Percentiles rank a stretch among this genome's conserved stretches.
phyloP scores from a whole-genome alignment of 2,329 filamentous ascomycete genomes.

The Fusarium devonianum region DNA sequence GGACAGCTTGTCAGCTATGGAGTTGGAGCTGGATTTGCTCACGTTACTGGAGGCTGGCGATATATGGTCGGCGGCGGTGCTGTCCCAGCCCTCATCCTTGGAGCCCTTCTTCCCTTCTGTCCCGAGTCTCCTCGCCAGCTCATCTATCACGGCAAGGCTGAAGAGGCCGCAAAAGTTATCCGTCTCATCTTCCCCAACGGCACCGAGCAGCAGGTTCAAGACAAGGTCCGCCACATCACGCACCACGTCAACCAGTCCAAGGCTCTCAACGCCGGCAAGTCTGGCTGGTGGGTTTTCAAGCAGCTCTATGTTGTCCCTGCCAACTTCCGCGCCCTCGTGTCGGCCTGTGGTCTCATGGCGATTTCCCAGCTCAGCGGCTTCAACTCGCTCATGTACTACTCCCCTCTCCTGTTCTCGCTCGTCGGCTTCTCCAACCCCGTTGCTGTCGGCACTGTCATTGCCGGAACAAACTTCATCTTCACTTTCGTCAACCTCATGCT shows the following conservation, averaged over 20 bases:
- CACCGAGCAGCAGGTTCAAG: constrained; percentile 51
- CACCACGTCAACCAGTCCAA: constrained; percentile 49
- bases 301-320: constrained; percentile 53
- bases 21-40: constrained; percentile 49
- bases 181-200: constrained; percentile 51
- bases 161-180: constrained; percentile 50
- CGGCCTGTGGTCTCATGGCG: constrained; percentile 60
- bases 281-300: constrained; percentile 52
- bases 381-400: constrained; percentile 61
- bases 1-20: constrained; percentile 53
- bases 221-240: constrained; percentile 53
- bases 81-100: constrained; percentile 55
- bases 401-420: constrained; percentile 56
- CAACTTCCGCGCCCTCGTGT: constrained; percentile 55
- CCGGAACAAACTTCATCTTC: constrained; percentile 58
- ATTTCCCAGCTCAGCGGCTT: constrained; percentile 60
- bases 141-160: constrained; percentile 50
- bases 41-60: constrained; percentile 56
- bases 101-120: constrained; percentile 52
- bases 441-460: constrained; percentile 54
- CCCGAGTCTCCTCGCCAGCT: constrained; percentile 58
- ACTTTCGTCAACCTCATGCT: constrained; percentile 56
- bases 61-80: constrained; percentile 58
- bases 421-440: constrained; percentile 58
- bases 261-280: constrained; percentile 49